Evolutionary conservation across 2,329 filamentous ascomycete genomes (phyloP).

Genomic region (Sphaerulina musiva): DNA sequence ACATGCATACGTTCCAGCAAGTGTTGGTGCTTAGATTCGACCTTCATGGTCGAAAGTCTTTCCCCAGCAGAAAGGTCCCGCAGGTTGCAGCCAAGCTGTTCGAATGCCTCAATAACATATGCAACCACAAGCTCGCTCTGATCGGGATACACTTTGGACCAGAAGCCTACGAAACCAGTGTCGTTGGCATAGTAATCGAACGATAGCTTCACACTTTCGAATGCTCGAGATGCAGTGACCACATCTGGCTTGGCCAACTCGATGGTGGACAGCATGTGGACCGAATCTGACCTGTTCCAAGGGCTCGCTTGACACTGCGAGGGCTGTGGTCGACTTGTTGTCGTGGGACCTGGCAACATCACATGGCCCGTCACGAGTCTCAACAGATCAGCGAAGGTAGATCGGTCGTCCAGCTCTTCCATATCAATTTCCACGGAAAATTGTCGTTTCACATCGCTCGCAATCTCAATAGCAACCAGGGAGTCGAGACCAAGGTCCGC

Average conservation of each 20-base stretch:
- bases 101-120: conserved; percentile 10
- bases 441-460: conserved; percentile 1
- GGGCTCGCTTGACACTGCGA: background rate
- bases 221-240: background rate
- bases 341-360: background rate
- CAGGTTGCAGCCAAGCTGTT: conserved; percentile 10
- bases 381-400: conserved; percentile 1
- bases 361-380: background rate
- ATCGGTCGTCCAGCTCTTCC: background rate
- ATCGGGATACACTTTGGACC: conserved; percentile 5
- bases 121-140: conserved; percentile 6
- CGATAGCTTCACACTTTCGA: background rate
- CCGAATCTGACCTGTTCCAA: background rate
- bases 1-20: conserved; percentile 3
- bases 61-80: background rate
- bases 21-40: conserved; percentile 4
- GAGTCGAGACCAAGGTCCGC: conserved; percentile 6
- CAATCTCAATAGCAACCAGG: conserved; percentile 5
- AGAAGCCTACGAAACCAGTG: conserved; percentile 7
- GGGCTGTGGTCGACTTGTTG: background rate
- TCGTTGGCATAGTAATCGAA: conserved; percentile 1
- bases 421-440: background rate
- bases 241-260: background rate
- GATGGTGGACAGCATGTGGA: background rate
- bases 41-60: background rate